These are phyloP conservation scores for Leishmania martiniquensis DNA, from an alignment of 208 protist species.

Conservation along the genomic window DNA sequence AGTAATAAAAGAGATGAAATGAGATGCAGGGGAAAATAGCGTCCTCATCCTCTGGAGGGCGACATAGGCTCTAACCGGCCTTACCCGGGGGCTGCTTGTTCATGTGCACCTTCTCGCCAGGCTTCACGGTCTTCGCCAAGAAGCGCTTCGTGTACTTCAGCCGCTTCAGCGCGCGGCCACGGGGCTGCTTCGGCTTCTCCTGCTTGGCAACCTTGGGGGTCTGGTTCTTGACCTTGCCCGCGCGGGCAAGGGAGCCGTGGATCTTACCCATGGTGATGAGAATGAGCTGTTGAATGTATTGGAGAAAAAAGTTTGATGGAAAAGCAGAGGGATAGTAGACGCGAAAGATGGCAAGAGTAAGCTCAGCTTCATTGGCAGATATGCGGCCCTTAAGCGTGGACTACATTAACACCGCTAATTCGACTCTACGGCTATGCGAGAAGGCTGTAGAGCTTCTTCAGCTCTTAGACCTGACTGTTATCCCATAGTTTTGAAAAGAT, in stretches of 20 bases:
- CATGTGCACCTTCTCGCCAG: slow-evolving; percentile 94
- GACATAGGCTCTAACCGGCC: slow-evolving; percentile 65
- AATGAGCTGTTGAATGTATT: not conserved
- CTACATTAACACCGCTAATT: not conserved
- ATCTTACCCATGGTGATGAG: slow-evolving; percentile 95
- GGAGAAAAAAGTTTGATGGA: not conserved
- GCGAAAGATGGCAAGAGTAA: not conserved
- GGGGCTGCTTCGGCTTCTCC: slow-evolving; percentile 96
- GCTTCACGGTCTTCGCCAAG: slow-evolving; percentile 93
- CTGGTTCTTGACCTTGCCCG: slow-evolving; percentile 98
- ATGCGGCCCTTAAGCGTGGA: not conserved
- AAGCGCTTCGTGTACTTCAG: slow-evolving; percentile 98
- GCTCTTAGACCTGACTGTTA: not conserved
- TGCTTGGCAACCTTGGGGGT: slow-evolving; percentile 97
- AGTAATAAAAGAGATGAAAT: slow-evolving; percentile 1
- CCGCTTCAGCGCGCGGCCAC: slow-evolving; percentile 97
- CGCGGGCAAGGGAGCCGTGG: slow-evolving; percentile 98
- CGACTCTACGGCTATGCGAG: not conserved
- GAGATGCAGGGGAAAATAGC: not conserved
- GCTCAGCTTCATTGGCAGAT: not conserved
- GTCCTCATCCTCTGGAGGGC: not conserved
- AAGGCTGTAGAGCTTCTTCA: not conserved
- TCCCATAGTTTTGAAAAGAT: not conserved
- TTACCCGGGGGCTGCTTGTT: slow-evolving; percentile 93
- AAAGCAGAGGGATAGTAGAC: slow-evolving; percentile 3